Evolutionary conservation across 2,329 filamentous ascomycete genomes (phyloP).

Genomic region (Cordyceps pruinosa): DNA sequence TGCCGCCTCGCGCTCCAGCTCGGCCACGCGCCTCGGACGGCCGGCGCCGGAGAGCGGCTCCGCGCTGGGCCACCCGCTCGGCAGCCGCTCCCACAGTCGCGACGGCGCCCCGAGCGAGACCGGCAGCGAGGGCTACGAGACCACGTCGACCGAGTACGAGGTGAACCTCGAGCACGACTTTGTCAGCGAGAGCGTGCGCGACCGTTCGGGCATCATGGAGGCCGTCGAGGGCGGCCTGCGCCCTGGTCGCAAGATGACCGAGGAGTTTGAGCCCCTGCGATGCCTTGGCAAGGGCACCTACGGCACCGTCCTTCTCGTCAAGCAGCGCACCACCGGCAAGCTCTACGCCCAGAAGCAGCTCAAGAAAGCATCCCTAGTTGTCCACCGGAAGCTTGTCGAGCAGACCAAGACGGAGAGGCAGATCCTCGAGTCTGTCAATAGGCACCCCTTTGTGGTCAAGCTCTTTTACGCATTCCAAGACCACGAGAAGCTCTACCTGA

Average conservation of each 20-base stretch:
- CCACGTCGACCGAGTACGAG: constrained; percentile 68
- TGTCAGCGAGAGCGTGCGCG: constrained; percentile 56
- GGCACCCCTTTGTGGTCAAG: constrained; percentile 96
- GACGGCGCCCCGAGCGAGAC: constrained; percentile 47
- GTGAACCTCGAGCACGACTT: constrained; percentile 81
- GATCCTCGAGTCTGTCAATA: constrained; percentile 91
- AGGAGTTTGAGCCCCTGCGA: constrained; percentile 83
- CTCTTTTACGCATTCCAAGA: constrained; percentile 98
- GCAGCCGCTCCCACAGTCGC: constrained; percentile 47
- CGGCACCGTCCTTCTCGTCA: constrained; percentile 89
- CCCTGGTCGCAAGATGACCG: constrained; percentile 74
- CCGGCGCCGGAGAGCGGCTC: constrained; percentile 28
- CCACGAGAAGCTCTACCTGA: constrained; percentile 93
- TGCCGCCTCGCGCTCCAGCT: constrained; percentile 46
- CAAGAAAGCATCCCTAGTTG: constrained; percentile 89
- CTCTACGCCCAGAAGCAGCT: constrained; percentile 98
- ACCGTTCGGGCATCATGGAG: constrained; percentile 31
- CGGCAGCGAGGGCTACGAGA: constrained; percentile 58
- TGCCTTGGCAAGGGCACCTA: constrained; percentile 96
- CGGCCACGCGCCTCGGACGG: constrained; percentile 44
- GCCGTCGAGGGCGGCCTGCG: constrained; percentile 49
- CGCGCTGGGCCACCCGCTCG: constrained; percentile 48
- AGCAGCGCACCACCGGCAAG: constrained; percentile 77
- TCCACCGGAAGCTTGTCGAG: constrained; percentile 92
- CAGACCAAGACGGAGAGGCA: constrained; percentile 95